Percentiles rank a stretch among this genome's conserved stretches.
These are phyloP conservation scores for Mycena chlorophos DNA, from an alignment of 768 basidiomycete genomes.

Conservation along the genomic window DNA sequence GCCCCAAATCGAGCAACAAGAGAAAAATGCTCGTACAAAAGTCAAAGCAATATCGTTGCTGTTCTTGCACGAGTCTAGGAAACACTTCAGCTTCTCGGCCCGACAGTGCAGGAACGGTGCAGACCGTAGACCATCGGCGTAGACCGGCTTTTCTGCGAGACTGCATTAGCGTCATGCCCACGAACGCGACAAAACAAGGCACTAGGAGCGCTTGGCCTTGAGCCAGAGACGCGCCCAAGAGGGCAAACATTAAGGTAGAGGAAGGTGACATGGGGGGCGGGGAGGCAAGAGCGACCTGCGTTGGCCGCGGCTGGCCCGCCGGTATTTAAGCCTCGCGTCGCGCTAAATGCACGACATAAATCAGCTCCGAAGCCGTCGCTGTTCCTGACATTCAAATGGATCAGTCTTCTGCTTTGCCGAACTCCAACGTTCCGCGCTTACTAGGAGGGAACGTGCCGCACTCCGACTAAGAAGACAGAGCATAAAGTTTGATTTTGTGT, in stretches of 20 bases:
- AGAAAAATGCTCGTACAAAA: background rate
- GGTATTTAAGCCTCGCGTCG: background rate
- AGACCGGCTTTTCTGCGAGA: constrained; percentile 5
- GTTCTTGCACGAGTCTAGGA: constrained; percentile 34
- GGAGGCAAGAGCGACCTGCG: background rate
- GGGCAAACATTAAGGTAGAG: background rate
- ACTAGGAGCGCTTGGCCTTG: constrained; percentile 1
- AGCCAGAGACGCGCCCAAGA: constrained; percentile 2
- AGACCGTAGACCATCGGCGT: constrained; percentile 8
- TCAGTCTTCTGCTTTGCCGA: background rate
- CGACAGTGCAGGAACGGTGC: background rate
- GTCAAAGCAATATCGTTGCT: no score
- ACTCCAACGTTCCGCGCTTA: no score
- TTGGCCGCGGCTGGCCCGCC: background rate
- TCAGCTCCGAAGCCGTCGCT: background rate
- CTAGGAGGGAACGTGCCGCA: no score
- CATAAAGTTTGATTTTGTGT: background rate
- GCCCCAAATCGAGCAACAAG: background rate
- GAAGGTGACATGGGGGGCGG: constrained; percentile 1
- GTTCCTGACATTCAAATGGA: constrained; percentile 1
- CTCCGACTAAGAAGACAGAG: background rate
- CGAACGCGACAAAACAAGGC: background rate
- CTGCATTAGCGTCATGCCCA: background rate
- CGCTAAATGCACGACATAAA: background rate
- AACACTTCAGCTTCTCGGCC: background rate